Percentiles rank a stretch among this genome's conserved stretches.
Conservation (phyloP, 345 rosid species). For the Eucalyptus polybractea region DNA sequence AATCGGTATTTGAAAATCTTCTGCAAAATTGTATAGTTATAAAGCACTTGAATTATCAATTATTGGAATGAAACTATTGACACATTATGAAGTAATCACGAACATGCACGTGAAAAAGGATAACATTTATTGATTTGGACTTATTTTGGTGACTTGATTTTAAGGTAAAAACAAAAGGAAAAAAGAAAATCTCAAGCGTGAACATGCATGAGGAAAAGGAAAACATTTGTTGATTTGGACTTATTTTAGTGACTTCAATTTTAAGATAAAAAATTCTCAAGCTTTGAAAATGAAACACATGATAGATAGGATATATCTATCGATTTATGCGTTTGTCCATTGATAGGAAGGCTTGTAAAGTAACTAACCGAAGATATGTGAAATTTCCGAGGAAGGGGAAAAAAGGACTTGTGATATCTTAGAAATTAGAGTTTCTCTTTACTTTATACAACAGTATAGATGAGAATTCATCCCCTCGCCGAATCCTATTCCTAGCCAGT, state of each 20-base stretch:
- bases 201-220: background rate
- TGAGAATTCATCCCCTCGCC: background rate
- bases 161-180: fast-evolving
- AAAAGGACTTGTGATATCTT: background rate
- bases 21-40: background rate
- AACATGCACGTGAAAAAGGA: background rate
- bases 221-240: background rate
- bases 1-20: fast-evolving
- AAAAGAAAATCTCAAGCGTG: background rate
- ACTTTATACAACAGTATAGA: background rate
- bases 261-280: background rate
- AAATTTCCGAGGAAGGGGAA: background rate
- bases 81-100: background rate
- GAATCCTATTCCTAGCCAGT: background rate
- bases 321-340: background rate
- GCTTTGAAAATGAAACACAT: background rate
- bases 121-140: background rate
- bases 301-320: background rate
- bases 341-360: background rate
- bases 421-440: background rate
- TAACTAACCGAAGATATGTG: background rate
- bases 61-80: background rate
- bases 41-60: background rate
- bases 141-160: background rate
- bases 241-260: background rate